These are phyloP conservation scores for Zygoascus sp. DNA, from an alignment of 1,139 yeast species.

Conservation along the genomic window DNA sequence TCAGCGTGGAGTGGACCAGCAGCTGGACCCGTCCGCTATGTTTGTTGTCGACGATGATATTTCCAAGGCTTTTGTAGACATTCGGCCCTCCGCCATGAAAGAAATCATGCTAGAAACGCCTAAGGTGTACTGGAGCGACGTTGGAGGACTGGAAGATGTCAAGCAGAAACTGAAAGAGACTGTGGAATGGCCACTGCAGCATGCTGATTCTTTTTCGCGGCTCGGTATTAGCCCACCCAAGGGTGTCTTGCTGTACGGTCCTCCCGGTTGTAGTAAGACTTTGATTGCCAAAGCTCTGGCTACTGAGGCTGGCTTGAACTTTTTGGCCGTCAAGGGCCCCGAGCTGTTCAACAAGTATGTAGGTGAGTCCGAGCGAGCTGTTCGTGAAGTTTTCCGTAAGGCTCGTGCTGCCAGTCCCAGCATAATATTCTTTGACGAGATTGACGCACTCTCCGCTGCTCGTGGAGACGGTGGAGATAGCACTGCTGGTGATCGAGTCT, in stretches of 20 bases:
- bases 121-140: slow-evolving; percentile 87
- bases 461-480: slow-evolving; percentile 58
- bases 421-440: slow-evolving; percentile 89
- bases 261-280: slow-evolving; percentile 98
- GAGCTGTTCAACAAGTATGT: slow-evolving; percentile 91
- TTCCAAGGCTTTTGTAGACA: slow-evolving; percentile 62
- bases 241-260: slow-evolving; percentile 90
- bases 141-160: slow-evolving; percentile 87
- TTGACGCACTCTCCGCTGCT: slow-evolving; percentile 82
- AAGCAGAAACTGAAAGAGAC: slow-evolving; percentile 80
- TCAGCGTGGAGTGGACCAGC: slow-evolving; percentile 47
- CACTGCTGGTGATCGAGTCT: slow-evolving; percentile 60
- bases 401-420: slow-evolving; percentile 94
- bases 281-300: slow-evolving; percentile 96
- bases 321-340: slow-evolving; percentile 92
- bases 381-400: slow-evolving; percentile 82
- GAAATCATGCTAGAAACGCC: slow-evolving; percentile 94
- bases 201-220: slow-evolving; percentile 66
- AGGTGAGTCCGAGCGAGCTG: slow-evolving; percentile 88
- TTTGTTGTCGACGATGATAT: slow-evolving; percentile 50
- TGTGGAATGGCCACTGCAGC: slow-evolving; percentile 85
- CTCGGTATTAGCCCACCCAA: slow-evolving; percentile 89
- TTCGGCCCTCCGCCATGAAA: slow-evolving; percentile 95
- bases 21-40: slow-evolving; percentile 38
- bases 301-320: slow-evolving; percentile 88